Conservation (phyloP, 2,329 filamentous ascomycete species). For the Rasamsonia emersonii region DNA sequence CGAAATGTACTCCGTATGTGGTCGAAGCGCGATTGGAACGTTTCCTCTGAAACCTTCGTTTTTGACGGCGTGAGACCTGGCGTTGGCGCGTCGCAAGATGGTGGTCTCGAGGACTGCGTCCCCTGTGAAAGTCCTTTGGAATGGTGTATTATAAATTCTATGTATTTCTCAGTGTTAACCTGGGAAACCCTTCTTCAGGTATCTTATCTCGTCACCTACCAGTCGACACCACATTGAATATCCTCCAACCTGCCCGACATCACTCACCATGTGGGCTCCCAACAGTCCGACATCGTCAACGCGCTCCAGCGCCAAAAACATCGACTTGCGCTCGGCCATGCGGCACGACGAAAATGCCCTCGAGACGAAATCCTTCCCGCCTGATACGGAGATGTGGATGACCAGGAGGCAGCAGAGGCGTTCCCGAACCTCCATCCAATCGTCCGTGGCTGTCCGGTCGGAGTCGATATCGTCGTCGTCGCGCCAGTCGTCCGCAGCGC, state of each 20-base stretch:
- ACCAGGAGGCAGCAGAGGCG: background rate
- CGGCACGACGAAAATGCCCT: background rate
- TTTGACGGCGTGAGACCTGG: no score
- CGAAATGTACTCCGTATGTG: no score
- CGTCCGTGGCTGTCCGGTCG: no score
- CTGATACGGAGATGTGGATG: slow-evolving; percentile 6
- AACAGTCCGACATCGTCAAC: background rate
- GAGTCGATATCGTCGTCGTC: slow-evolving; percentile 1
- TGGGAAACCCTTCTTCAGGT: no score
- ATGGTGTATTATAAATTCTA: no score
- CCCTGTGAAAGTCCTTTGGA: no score
- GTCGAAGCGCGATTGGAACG: no score
- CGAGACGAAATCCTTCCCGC: background rate
- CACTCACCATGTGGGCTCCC: slow-evolving; percentile 3
- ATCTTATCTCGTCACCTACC: background rate
- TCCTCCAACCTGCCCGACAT: background rate
- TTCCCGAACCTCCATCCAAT: background rate
- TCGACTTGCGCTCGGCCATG: slow-evolving; percentile 2
- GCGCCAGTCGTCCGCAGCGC: background rate
- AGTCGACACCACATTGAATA: background rate
- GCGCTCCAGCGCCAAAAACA: slow-evolving; percentile 5
- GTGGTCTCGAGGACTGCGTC: no score
- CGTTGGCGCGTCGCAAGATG: no score
- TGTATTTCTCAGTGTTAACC: no score
- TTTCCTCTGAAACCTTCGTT: no score